A percentile compares a stretch with the other conserved stretches of the same genome.
Evolutionary conservation across 169 alveolate species (phyloP).

Genomic region (Plasmodium chabaudi): DNA sequence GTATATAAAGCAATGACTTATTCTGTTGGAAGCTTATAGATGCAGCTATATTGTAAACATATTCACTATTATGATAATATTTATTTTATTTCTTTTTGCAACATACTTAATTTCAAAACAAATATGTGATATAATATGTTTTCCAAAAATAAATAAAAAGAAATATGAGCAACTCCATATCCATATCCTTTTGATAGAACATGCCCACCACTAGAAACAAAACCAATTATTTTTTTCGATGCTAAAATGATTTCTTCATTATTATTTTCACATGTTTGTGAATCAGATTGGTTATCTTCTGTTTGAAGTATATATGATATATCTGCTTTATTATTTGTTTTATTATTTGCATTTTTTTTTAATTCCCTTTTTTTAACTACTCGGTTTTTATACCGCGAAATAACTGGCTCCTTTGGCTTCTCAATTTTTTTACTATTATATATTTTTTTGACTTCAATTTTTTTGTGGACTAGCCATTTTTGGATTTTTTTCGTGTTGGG

Average conservation of each 20-base stretch:
- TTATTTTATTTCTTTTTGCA: too few species aligned
- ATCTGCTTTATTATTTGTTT: too few species aligned
- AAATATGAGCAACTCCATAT: slow-evolving; percentile 60
- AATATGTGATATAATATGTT: slow-evolving; percentile 47
- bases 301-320: not conserved
- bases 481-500: slow-evolving; percentile 37
- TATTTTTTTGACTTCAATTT: slow-evolving; percentile 4
- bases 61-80: too few species aligned
- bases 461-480: slow-evolving; percentile 40
- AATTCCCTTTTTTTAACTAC: slow-evolving; percentile 15
- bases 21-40: not conserved
- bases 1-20: not conserved
- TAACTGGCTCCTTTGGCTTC: slow-evolving; percentile 31
- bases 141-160: slow-evolving; percentile 34
- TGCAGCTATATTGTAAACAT: too few species aligned
- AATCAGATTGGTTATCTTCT: not conserved
- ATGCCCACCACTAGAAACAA: slow-evolving; percentile 73
- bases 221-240: slow-evolving; percentile 68
- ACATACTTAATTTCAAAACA: slow-evolving; percentile 37
- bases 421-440: slow-evolving; percentile 9
- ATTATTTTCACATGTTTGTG: slow-evolving; percentile 1
- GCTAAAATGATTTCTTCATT: slow-evolving; percentile 51
- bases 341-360: not conserved
- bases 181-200: slow-evolving; percentile 73
- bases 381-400: slow-evolving; percentile 37